Conservation (phyloP, 371 early-diverging fungal genomes). For the Apophysomyces elegans region DNA sequence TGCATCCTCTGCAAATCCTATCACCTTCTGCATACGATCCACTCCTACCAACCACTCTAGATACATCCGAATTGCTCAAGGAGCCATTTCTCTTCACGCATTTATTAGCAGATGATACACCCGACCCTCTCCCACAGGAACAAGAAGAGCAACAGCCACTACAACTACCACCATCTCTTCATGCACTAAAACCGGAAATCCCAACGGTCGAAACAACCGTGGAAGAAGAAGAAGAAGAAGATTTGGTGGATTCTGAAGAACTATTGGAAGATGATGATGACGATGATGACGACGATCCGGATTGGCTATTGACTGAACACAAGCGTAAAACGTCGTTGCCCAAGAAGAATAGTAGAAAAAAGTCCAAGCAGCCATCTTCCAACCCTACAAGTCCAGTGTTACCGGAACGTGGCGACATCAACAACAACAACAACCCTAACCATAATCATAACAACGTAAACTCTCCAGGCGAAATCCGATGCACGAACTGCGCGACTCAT, state of each 20-base stretch:
- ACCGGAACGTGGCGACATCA: neutral
- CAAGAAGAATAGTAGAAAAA: neutral
- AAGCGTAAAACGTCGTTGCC: neutral
- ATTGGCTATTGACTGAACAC: conserved; percentile 6
- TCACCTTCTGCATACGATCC: conserved; percentile 13
- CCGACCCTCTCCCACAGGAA: neutral
- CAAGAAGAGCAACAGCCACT: neutral
- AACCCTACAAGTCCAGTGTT: neutral
- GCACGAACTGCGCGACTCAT: conserved; percentile 18
- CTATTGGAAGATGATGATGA: conserved; percentile 1
- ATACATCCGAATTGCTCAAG: conserved; percentile 6
- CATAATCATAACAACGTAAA: no score
- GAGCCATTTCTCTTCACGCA: conserved; percentile 4
- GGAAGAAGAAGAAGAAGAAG: neutral
- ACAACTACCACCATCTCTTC: neutral
- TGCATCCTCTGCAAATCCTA: conserved; percentile 27
- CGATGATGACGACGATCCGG: conserved; percentile 5
- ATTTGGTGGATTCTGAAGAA: conserved; percentile 7
- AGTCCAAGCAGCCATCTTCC: neutral
- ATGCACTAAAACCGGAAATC: neutral
- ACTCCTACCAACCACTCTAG: neutral
- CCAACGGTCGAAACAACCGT: neutral
- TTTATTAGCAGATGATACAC: neutral
- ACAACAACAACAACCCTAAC: no score
- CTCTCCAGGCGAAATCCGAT: neutral